These are phyloP conservation scores for Cenchrus americanus DNA, from an alignment of 176 grass and related monocot genomes.

Conservation along the genomic window DNA sequence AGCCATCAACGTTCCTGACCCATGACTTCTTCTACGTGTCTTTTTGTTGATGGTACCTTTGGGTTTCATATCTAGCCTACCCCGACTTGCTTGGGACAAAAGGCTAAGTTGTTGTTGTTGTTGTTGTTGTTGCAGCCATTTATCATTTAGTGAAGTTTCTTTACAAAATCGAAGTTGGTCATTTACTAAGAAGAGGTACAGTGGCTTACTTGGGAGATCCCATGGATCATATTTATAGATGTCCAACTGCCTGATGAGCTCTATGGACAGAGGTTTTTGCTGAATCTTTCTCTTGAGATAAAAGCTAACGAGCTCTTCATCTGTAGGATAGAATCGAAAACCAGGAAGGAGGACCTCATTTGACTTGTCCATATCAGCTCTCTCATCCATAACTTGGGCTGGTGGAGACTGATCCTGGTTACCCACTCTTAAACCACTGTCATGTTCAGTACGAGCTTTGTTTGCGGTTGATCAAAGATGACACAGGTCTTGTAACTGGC, in stretches of 20 bases:
- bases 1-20: too few species aligned
- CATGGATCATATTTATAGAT: slow-evolving; percentile 81
- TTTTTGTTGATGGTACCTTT: too few species aligned
- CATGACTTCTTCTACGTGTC: too few species aligned
- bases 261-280: slow-evolving; percentile 59
- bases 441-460: slow-evolving; percentile 2
- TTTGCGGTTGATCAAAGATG: slow-evolving; percentile 30
- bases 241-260: slow-evolving; percentile 68
- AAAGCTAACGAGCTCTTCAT: slow-evolving; percentile 69
- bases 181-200: slow-evolving; percentile 18
- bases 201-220: slow-evolving; percentile 74
- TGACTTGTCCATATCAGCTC: slow-evolving; percentile 52
- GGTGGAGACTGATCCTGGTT: slow-evolving; percentile 9
- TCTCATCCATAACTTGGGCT: slow-evolving; percentile 46
- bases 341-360: slow-evolving; percentile 68
- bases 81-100: too few species aligned
- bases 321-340: slow-evolving; percentile 74
- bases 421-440: slow-evolving; percentile 20
- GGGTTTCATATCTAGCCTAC: too few species aligned
- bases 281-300: slow-evolving; percentile 74
- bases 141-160: neutral
- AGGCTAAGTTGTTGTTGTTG: too few species aligned
- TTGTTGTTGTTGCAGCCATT: too few species aligned
- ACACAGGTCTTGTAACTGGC: neutral
- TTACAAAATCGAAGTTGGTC: slow-evolving; percentile 24